These are phyloP conservation scores for Karstenula rhodostoma DNA, from an alignment of 2,329 filamentous ascomycete genomes.

Conservation along the genomic window DNA sequence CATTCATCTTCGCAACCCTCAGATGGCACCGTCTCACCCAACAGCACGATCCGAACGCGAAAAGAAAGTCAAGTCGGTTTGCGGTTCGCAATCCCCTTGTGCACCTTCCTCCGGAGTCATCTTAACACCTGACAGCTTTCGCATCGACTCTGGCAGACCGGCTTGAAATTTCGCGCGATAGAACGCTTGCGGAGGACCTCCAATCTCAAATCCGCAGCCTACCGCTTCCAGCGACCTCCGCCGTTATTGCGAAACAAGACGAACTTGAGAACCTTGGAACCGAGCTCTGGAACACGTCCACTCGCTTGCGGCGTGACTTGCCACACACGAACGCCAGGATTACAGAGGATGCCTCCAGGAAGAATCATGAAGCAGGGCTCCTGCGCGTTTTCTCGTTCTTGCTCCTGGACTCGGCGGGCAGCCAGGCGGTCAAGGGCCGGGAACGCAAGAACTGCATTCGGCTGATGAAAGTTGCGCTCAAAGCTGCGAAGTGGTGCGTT, in stretches of 20 bases:
- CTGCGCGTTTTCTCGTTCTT: constrained; percentile 70
- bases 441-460: constrained; percentile 55
- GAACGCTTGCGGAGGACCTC: constrained; percentile 44
- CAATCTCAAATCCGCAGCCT: constrained; percentile 54
- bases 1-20: neutral
- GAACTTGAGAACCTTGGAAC: constrained; percentile 66
- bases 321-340: constrained; percentile 33
- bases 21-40: constrained; percentile 36
- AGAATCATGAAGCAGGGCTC: constrained; percentile 33
- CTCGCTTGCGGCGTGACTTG: constrained; percentile 55
- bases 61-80: constrained; percentile 43
- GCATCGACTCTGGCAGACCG: constrained; percentile 37
- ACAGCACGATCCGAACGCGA: constrained; percentile 44
- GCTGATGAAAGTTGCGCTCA: constrained; percentile 72
- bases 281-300: constrained; percentile 72
- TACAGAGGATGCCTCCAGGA: constrained; percentile 37
- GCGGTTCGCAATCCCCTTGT: constrained; percentile 31
- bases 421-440: constrained; percentile 26
- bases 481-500: constrained; percentile 70
- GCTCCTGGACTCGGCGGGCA: constrained; percentile 64
- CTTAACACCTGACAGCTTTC: constrained; percentile 41
- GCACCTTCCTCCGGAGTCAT: neutral
- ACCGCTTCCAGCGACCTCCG: constrained; percentile 34
- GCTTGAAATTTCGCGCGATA: constrained; percentile 27
- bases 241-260: constrained; percentile 47